Percentiles rank a stretch among this genome's conserved stretches.
These are phyloP conservation scores for Amanita rimosa DNA, from an alignment of 768 basidiomycete genomes.

Conservation along the genomic window DNA sequence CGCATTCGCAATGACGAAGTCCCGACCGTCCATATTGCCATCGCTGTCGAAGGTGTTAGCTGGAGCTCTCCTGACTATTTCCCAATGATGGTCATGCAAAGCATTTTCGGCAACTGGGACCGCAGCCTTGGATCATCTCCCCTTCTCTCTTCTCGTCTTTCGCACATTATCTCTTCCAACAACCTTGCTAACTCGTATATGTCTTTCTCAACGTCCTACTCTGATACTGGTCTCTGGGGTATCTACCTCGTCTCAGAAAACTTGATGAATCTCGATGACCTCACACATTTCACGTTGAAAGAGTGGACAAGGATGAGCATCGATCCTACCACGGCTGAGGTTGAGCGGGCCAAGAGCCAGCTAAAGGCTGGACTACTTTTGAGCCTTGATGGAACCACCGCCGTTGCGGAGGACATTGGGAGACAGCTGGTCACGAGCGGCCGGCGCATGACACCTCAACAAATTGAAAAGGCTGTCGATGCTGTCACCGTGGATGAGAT, in stretches of 20 bases:
- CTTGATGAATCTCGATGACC: conserved; percentile 84
- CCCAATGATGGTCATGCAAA: conserved; percentile 98
- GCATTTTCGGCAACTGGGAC: conserved; percentile 99
- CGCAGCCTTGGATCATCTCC: conserved; percentile 86
- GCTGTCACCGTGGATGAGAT: conserved; percentile 83
- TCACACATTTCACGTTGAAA: conserved; percentile 86
- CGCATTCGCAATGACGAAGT: conserved; percentile 89
- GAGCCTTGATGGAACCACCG: conserved; percentile 89
- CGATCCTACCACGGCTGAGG: conserved; percentile 72
- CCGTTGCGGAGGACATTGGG: conserved; percentile 98
- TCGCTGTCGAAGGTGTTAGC: conserved; percentile 95
- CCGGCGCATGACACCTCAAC: conserved; percentile 77
- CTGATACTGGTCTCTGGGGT: conserved; percentile 98
- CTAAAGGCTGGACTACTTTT: conserved; percentile 91
- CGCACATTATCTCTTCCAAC: conserved; percentile 82
- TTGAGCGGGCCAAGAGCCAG: conserved; percentile 97
- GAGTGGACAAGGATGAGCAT: conserved; percentile 97
- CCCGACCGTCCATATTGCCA: conserved; percentile 85
- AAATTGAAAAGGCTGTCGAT: conserved; percentile 90
- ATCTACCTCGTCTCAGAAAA: conserved; percentile 97
- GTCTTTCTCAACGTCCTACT: conserved; percentile 98
- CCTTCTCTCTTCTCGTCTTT: conserved; percentile 83
- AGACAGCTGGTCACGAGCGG: conserved; percentile 94
- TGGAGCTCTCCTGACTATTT: conserved; percentile 99
- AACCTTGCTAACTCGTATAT: conserved; percentile 99